Evolutionary conservation across 441 rosid genomes (phyloP).

Genomic region (Jatropha multifida): DNA sequence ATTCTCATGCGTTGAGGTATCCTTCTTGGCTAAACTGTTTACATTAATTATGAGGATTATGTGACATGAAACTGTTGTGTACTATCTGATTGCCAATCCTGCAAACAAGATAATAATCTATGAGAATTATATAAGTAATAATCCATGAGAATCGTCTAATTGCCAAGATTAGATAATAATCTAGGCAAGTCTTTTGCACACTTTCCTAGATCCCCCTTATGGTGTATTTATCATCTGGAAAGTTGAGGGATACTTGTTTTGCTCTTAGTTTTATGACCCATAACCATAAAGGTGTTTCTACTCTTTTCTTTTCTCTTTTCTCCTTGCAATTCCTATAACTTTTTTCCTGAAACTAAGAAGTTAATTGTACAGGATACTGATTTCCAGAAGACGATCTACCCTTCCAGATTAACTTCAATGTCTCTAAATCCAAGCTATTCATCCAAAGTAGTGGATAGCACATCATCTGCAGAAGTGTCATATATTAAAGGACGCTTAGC

Average conservation of each 20-base stretch:
- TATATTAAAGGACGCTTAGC: conserved; percentile 51
- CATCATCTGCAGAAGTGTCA: conserved; percentile 40
- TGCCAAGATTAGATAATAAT: not conserved
- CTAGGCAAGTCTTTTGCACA: not conserved
- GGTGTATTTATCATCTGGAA: not conserved
- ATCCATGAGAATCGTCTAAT: conserved; percentile 1
- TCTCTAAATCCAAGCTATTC: conserved; percentile 56
- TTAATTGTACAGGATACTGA: conserved; percentile 55
- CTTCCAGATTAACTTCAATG: conserved; percentile 75
- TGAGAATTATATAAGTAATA: not conserved
- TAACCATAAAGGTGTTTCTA: not conserved
- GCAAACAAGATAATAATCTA: not conserved
- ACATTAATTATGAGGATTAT: not conserved
- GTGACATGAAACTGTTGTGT: not conserved
- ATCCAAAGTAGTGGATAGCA: conserved; percentile 39
- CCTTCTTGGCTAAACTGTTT: conserved; percentile 11
- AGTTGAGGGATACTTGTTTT: not conserved
- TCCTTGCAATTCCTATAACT: conserved; percentile 3
- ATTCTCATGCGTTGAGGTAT: conserved; percentile 70
- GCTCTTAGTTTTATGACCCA: not conserved
- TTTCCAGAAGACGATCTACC: conserved; percentile 61
- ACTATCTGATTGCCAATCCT: not conserved
- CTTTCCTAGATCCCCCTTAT: not conserved
- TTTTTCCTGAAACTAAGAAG: conserved; percentile 11
- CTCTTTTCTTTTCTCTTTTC: not conserved